phyloP scores from a whole-genome alignment of 2,329 filamentous ascomycete species.

The Sarocladiaceae sp. region DNA sequence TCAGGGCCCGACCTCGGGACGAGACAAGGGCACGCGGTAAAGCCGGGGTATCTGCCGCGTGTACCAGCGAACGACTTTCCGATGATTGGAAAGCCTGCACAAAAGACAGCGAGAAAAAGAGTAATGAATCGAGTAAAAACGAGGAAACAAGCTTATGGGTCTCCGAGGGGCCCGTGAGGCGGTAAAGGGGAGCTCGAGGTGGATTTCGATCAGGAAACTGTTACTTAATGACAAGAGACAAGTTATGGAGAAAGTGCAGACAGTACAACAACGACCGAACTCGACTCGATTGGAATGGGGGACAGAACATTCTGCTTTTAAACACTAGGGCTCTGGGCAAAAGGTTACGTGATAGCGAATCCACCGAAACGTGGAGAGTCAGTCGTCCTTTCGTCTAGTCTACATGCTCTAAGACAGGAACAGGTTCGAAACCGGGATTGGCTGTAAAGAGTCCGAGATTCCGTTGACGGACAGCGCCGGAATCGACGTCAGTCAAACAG shows the following conservation, averaged over 20 bases:
- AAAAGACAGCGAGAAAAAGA: too few species aligned
- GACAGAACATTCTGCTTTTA: background rate
- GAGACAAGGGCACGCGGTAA: too few species aligned
- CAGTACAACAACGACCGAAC: background rate
- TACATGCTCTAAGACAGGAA: too few species aligned
- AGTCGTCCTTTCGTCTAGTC: background rate
- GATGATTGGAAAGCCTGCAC: too few species aligned
- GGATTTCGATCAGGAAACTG: background rate
- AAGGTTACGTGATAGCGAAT: background rate
- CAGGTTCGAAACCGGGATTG: background rate
- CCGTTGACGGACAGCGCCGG: too few species aligned
- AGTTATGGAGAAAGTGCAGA: background rate
- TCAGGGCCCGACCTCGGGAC: too few species aligned
- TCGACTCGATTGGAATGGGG: too few species aligned
- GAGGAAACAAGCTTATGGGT: background rate
- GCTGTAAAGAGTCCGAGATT: too few species aligned
- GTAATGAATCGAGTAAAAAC: background rate
- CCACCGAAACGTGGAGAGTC: background rate
- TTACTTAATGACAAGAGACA: slow-evolving; percentile 1
- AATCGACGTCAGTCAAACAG: too few species aligned
- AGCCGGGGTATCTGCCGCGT: too few species aligned
- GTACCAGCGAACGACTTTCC: too few species aligned
- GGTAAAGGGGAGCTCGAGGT: background rate
- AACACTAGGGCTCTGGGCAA: background rate
- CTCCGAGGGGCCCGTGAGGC: background rate